Evolutionary conservation across 1,284 basidiomycete species (phyloP).

Genomic region (Puccinia polysora): DNA sequence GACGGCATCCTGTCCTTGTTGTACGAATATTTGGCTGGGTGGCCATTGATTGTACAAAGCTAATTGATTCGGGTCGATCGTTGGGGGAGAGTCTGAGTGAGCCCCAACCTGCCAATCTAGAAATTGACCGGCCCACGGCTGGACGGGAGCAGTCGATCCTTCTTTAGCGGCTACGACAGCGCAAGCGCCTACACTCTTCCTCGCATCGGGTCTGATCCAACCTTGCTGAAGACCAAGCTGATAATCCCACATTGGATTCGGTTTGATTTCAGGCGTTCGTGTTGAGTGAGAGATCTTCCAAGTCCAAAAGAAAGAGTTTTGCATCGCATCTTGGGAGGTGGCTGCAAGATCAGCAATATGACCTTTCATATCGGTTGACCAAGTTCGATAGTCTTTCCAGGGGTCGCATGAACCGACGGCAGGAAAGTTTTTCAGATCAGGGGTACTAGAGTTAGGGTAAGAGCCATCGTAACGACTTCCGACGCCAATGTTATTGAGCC

Average conservation of each 20-base stretch:
- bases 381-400: conserved; percentile 47
- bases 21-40: conserved; percentile 10
- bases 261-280: conserved; percentile 45
- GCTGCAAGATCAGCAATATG: conserved; percentile 47
- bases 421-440: background rate
- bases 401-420: conserved; percentile 45
- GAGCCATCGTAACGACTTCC: conserved; percentile 46
- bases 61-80: conserved; percentile 21
- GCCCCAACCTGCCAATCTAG: conserved; percentile 14
- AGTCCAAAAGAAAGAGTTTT: conserved; percentile 50
- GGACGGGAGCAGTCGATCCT: conserved; percentile 22
- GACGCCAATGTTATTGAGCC: conserved; percentile 43
- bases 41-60: conserved; percentile 30
- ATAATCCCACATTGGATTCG: conserved; percentile 47
- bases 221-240: conserved; percentile 45
- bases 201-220: conserved; percentile 45
- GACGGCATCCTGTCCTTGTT: conserved; percentile 16
- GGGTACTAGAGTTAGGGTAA: conserved; percentile 19
- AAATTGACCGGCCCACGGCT: conserved; percentile 25
- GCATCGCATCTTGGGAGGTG: conserved; percentile 48
- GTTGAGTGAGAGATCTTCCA: conserved; percentile 46
- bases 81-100: background rate
- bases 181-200: conserved; percentile 31
- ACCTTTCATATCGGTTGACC: conserved; percentile 42
- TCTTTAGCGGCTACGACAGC: conserved; percentile 3